Percentiles rank a stretch among this genome's conserved stretches.
phyloP scores from a whole-genome alignment of 2,329 filamentous ascomycete species.

The Thelonectria rubi region DNA sequence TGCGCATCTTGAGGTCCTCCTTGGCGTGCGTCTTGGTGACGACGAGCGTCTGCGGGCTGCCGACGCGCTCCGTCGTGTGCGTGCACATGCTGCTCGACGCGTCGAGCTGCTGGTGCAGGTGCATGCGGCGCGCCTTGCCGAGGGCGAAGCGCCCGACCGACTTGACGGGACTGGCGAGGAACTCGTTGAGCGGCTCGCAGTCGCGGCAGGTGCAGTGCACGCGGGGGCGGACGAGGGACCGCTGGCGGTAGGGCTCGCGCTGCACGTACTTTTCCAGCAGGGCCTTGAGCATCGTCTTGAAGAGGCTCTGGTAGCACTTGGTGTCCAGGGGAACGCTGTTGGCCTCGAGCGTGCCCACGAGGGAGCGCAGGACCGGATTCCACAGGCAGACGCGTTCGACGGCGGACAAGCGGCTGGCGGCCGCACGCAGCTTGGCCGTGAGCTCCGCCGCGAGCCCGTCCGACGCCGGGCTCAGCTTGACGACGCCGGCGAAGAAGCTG shows the following conservation, averaged over 20 bases:
- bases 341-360: slow-evolving; percentile 29
- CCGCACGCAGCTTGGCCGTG: slow-evolving; percentile 25
- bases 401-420: slow-evolving; percentile 26
- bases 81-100: slow-evolving; percentile 29
- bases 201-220: slow-evolving; percentile 38
- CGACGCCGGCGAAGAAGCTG: slow-evolving; percentile 20
- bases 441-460: slow-evolving; percentile 33
- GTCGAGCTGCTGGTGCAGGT: slow-evolving; percentile 37
- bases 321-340: slow-evolving; percentile 20
- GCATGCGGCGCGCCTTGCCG: slow-evolving; percentile 28
- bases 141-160: slow-evolving; percentile 24
- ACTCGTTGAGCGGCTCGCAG: slow-evolving; percentile 40
- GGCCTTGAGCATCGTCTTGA: slow-evolving; percentile 31
- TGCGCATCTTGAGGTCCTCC: not conserved
- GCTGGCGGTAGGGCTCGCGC: slow-evolving; percentile 19
- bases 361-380: slow-evolving; percentile 43
- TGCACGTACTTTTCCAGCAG: slow-evolving; percentile 39
- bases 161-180: slow-evolving; percentile 34
- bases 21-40: not conserved
- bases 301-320: slow-evolving; percentile 38
- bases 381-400: slow-evolving; percentile 39
- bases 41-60: not conserved
- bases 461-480: slow-evolving; percentile 25
- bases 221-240: slow-evolving; percentile 2
- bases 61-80: slow-evolving; percentile 23